Evolutionary conservation across 306 rosid species (phyloP).

Genomic region (Rubus idaeus): DNA sequence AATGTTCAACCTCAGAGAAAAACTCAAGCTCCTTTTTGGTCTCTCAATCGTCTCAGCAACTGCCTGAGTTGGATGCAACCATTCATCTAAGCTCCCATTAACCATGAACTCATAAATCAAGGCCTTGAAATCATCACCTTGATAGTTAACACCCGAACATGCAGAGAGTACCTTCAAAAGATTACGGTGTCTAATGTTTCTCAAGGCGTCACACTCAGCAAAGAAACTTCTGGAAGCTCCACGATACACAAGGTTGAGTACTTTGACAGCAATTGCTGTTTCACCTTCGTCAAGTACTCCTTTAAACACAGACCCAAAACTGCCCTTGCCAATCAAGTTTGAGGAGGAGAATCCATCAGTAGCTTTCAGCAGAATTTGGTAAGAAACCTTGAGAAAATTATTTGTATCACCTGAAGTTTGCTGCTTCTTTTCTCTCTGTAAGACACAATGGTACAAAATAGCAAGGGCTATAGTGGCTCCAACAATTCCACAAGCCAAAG

Average conservation of each 20-base stretch:
- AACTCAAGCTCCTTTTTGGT: constrained; percentile 8
- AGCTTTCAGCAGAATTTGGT: constrained; percentile 3
- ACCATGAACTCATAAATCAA: constrained; percentile 40
- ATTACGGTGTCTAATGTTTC: too few relatives aligned
- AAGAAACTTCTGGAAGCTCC: too few relatives aligned
- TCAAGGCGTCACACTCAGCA: too few relatives aligned
- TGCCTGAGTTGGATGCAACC: constrained; percentile 29
- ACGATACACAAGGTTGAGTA: constrained; percentile 37
- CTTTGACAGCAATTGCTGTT: constrained; percentile 33
- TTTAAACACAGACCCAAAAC: constrained; percentile 40
- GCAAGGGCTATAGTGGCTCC: background rate
- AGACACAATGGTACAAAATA: too few relatives aligned
- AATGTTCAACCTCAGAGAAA: constrained; percentile 27
- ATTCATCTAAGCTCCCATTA: constrained; percentile 29
- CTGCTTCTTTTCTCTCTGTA: too few relatives aligned
- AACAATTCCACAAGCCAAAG: background rate
- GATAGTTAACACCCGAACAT: constrained; percentile 10
- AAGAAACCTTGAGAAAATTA: too few relatives aligned
- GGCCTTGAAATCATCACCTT: constrained; percentile 36
- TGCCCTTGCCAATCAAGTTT: constrained; percentile 33
- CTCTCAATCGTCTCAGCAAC: background rate
- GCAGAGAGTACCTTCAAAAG: too few relatives aligned
- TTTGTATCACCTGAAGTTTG: too few relatives aligned
- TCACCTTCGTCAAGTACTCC: constrained; percentile 21
- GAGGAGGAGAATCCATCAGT: constrained; percentile 23